phyloP scores from a whole-genome alignment of 257 asterid genomes.

The Solanum sejunctum region DNA sequence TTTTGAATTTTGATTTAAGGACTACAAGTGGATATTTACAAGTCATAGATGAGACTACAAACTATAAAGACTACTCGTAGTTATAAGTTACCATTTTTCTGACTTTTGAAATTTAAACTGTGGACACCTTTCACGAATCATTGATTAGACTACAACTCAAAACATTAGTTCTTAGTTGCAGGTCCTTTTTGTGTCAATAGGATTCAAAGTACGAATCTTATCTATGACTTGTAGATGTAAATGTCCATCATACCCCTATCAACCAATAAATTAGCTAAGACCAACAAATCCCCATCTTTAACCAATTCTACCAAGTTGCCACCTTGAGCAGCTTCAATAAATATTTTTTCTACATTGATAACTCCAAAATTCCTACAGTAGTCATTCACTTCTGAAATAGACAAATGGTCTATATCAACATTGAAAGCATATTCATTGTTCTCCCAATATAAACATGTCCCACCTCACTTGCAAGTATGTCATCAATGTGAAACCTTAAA shows the following conservation, averaged over 20 bases:
- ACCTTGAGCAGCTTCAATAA: not conserved
- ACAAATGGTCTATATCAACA: not conserved
- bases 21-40: no score
- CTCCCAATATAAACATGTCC: not conserved
- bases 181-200: no score
- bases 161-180: no score
- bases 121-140: no score
- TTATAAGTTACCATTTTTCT: no score
- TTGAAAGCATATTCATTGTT: not conserved
- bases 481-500: not conserved
- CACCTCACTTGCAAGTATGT: not conserved
- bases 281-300: not conserved
- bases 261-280: not conserved
- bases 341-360: not conserved
- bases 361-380: not conserved
- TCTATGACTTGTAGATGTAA: not conserved
- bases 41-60: no score
- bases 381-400: not conserved
- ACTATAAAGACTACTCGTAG: no score
- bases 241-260: not conserved
- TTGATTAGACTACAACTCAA: no score
- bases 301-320: not conserved
- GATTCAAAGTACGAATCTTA: no score
- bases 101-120: no score
- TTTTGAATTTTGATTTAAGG: no score